Conservation (phyloP, 352 stramenopile species). For the Globisporangium cylindrosporum region DNA sequence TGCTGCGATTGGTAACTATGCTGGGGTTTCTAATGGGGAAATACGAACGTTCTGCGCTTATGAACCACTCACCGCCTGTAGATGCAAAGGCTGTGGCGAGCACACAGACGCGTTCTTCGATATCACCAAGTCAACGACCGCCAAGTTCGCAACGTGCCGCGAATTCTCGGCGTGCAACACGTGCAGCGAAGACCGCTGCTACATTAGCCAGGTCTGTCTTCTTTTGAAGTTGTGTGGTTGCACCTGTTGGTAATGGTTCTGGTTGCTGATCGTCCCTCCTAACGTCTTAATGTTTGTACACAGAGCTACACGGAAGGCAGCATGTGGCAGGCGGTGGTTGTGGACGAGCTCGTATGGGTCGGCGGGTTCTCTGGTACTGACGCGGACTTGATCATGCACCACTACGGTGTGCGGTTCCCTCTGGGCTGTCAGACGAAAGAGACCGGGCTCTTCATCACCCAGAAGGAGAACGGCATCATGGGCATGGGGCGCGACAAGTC, state of each 20-base stretch:
- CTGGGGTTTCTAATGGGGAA: not conserved
- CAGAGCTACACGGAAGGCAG: constrained; percentile 88
- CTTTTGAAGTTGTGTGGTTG: not conserved
- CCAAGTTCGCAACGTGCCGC: constrained; percentile 60
- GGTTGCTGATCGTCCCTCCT: not conserved
- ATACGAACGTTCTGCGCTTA: not conserved
- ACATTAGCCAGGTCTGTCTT: constrained; percentile 60
- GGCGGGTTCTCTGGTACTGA: constrained; percentile 53
- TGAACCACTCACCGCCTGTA: constrained; percentile 7
- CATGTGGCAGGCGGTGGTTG: constrained; percentile 79
- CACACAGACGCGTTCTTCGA: constrained; percentile 80
- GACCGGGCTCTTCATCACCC: constrained; percentile 80
- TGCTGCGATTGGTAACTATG: not conserved
- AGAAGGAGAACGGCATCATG: constrained; percentile 91
- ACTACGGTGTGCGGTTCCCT: constrained; percentile 72
- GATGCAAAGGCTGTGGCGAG: constrained; percentile 57
- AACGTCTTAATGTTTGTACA: not conserved
- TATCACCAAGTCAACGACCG: constrained; percentile 72
- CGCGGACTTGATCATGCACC: constrained; percentile 44
- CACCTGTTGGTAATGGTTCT: not conserved
- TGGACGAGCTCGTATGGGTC: constrained; percentile 81
- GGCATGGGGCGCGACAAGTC: constrained; percentile 63
- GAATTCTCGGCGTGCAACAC: constrained; percentile 47
- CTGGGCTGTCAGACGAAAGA: constrained; percentile 82
- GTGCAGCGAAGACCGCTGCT: constrained; percentile 64